Conservation (phyloP, 176 grass and related monocot genomes). For the Puccinellia tenuiflora region DNA sequence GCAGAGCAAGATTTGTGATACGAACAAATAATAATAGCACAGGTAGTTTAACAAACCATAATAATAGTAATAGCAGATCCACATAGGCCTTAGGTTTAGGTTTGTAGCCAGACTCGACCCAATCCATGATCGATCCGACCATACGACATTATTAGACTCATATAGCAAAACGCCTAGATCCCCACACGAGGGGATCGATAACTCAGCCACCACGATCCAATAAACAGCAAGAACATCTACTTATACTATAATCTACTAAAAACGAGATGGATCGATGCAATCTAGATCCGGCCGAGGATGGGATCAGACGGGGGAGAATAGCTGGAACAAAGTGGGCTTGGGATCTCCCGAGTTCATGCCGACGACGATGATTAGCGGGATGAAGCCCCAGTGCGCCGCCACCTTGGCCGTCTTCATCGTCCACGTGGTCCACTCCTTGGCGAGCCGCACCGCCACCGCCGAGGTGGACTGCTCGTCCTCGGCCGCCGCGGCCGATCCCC, state of each 20-base stretch:
- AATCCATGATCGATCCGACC: background rate
- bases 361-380: constrained; percentile 77
- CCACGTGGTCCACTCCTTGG: constrained; percentile 82
- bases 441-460: constrained; percentile 23
- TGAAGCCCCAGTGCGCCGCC: constrained; percentile 81
- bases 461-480: constrained; percentile 25
- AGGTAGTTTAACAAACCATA: background rate
- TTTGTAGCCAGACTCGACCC: background rate
- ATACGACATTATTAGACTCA: constrained; percentile 22
- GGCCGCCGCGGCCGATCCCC: constrained; percentile 1
- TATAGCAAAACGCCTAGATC: background rate
- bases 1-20: background rate
- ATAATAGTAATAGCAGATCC: constrained; percentile 6
- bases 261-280: constrained; percentile 10
- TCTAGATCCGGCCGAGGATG: background rate
- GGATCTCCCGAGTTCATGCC: constrained; percentile 76
- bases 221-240: background rate
- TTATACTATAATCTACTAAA: background rate
- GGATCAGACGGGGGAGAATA: constrained; percentile 64
- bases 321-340: constrained; percentile 59
- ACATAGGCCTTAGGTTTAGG: background rate
- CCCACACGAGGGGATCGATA: background rate
- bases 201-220: background rate
- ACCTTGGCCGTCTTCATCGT: constrained; percentile 84
- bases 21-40: background rate